Conservation (phyloP, 306 rosid genomes). For the Trichosanthes truncata region DNA sequence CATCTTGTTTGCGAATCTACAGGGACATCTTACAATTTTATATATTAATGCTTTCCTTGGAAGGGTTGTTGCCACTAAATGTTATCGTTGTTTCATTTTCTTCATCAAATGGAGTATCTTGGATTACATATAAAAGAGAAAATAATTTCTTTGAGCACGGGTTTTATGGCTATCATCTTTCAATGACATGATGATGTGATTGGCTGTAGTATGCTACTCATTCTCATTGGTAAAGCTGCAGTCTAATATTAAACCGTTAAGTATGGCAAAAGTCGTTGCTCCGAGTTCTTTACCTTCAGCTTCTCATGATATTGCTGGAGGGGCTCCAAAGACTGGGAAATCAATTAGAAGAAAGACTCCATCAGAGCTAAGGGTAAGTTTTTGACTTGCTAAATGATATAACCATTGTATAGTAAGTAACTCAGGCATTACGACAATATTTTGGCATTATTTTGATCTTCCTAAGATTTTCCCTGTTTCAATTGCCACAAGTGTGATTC, state of each 20-base stretch:
- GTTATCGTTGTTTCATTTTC: neutral
- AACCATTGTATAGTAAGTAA: neutral
- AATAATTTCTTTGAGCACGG: neutral
- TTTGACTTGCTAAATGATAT: neutral
- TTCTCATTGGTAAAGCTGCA: neutral
- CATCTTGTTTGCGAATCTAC: neutral
- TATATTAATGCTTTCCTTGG: neutral
- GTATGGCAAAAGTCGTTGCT: conserved; percentile 7
- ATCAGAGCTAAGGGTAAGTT: conserved; percentile 52
- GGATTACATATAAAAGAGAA: neutral
- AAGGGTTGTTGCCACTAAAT: neutral
- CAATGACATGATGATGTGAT: neutral
- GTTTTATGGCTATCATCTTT: neutral
- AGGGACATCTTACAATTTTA: neutral
- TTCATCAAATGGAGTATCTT: neutral
- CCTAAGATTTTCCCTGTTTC: neutral
- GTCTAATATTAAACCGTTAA: neutral
- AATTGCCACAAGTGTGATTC: neutral
- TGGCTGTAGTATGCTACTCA: neutral
- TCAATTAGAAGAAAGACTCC: conserved; percentile 69
- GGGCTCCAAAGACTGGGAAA: conserved; percentile 28
- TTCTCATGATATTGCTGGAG: conserved; percentile 38
- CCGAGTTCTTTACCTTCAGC: conserved; percentile 37
- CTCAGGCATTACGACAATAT: neutral
- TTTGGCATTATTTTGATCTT: neutral